Conservation (phyloP, 129 eudicot species). For the Flaveria linearis region DNA sequence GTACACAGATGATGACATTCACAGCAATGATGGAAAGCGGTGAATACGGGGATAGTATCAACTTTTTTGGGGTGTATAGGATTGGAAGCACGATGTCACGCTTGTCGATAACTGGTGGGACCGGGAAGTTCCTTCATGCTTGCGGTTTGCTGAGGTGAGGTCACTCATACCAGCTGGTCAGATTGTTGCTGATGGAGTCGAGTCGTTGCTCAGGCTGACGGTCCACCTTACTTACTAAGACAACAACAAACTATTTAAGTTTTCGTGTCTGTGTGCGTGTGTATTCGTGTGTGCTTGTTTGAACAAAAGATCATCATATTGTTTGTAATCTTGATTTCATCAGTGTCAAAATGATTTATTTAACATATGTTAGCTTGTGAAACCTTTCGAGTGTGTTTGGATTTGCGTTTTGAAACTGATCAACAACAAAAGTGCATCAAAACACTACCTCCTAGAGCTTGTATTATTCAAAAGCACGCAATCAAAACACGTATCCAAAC, state of each 20-base stretch:
- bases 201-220: conserved; percentile 79
- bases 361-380: not conserved
- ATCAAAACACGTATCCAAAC: too few relatives aligned
- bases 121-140: conserved; percentile 84
- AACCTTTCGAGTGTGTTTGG: not conserved
- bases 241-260: conserved; percentile 1
- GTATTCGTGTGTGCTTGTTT: conserved; percentile 24
- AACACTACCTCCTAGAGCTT: too few relatives aligned
- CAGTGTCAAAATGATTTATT: conserved; percentile 24
- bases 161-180: conserved; percentile 91
- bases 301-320: not conserved
- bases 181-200: conserved; percentile 72
- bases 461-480: too few relatives aligned
- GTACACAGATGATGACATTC: conserved; percentile 91
- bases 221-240: conserved; percentile 68
- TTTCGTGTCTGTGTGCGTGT: conserved; percentile 25
- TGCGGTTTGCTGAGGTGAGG: conserved; percentile 92
- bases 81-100: conserved; percentile 85
- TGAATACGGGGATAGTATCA: conserved; percentile 82
- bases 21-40: conserved; percentile 96
- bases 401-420: too few relatives aligned
- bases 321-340: conserved; percentile 28
- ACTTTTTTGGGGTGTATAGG: conserved; percentile 82
- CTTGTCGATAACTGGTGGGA: conserved; percentile 86
- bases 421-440: too few relatives aligned